These are phyloP conservation scores for Balansia obtecta DNA, from an alignment of 2,329 filamentous ascomycete species.

Conservation along the genomic window DNA sequence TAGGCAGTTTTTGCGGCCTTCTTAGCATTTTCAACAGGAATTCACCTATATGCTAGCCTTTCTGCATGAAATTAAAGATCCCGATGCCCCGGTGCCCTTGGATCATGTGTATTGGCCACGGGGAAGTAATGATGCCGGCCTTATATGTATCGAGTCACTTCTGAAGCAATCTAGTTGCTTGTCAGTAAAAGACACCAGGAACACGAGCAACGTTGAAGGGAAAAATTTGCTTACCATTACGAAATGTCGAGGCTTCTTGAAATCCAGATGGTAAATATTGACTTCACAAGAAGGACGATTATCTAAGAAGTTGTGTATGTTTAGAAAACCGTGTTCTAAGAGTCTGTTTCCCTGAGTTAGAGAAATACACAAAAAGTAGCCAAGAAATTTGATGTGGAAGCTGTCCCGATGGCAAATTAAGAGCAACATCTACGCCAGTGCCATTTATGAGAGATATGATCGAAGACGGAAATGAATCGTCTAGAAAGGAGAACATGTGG, in stretches of 20 bases:
- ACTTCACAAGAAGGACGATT: not conserved
- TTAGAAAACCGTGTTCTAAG: not conserved
- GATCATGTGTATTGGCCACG: not conserved
- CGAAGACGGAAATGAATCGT: constrained; percentile 16
- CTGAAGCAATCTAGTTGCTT: too few relatives aligned
- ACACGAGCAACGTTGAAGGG: not conserved
- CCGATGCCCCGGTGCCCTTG: not conserved
- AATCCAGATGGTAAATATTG: too few relatives aligned
- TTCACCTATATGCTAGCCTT: not conserved
- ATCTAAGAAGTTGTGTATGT: not conserved
- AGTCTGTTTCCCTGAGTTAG: not conserved
- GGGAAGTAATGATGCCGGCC: not conserved
- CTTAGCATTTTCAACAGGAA: not conserved
- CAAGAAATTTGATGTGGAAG: constrained; percentile 22
- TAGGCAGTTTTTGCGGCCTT: not conserved
- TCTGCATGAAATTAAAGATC: not conserved
- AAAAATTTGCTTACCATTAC: not conserved
- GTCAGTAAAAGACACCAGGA: not conserved
- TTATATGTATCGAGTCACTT: too few relatives aligned
- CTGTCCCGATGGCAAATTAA: constrained; percentile 23
- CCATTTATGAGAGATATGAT: constrained; percentile 16
- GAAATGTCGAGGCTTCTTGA: not conserved
- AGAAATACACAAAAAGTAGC: constrained; percentile 16
- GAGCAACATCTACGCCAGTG: constrained; percentile 23
- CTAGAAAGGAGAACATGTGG: constrained; percentile 21